Base-by-base conservation (phyloP, 139 green algal genomes). In the Chlamydomonas sp. region DNA sequence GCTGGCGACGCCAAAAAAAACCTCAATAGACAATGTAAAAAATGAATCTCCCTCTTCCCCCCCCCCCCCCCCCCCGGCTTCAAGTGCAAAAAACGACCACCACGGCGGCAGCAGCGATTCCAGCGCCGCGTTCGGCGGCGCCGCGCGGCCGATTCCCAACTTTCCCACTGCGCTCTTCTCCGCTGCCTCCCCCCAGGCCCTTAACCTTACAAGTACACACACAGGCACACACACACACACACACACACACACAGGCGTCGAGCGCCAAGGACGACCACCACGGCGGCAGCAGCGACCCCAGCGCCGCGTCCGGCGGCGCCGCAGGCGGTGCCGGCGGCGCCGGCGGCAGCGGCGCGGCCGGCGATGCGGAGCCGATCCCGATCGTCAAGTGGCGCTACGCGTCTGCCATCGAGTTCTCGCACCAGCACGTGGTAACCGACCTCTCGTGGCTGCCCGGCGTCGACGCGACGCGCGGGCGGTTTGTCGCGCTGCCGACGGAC, bases 381-480 rank as follows among this genome's bases (percentile, higher is more conserved):
- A 70, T 85, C 31, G 70, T 89, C 35, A 76, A 81, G 66, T 79
- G 64, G 69, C 8, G 58, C 37, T 77, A 77, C 67, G 35, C 88
- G 35, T 90, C 85, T 6, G 49, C 75, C 29, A 50, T 87, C 1
- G 86, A 91, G 59, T 74, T 76, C 58, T 86, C 75, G 10, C 88
- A 95, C 80, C 77, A 79, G 5, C 66, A 70, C 58, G 35, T 75
- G 30, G 76, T 96, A 16, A 87, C 82, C 5, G 87, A 94, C 78
- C 62, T 96, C 30, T 68, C 85, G 13, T 96, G 90, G 90, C 82
- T 94, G 36, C 84, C 85, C 0, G 87, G 84, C 20, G 72, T 89
- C 3, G 80, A 88, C 34, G 71, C 91, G 60, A 75, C 60, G 50
- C 60, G 77, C 28, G 67, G 77, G 64, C 64, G 75, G 60, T 48